Evolutionary conservation across 1,139 yeast genomes (phyloP), one percentile per base, ranked within the genome.

Genomic region (Saccharomyces hybrid): DNA sequence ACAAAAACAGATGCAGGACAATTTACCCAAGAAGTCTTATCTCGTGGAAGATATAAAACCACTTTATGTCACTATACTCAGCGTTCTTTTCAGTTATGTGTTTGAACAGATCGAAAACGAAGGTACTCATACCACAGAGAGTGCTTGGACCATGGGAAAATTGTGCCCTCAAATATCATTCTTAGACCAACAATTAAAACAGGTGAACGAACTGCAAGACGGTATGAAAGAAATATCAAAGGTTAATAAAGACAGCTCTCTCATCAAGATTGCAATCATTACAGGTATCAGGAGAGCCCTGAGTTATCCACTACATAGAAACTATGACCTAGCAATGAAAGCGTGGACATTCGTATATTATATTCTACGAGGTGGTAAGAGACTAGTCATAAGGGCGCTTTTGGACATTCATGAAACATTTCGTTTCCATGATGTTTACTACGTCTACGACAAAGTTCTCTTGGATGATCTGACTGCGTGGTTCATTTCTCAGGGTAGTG

Each of bases 71-170:
- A 76, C 87, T 0, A 69, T 91, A 0, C 67, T 88, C 0, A 81
- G 88, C 23, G 59, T 90, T 0, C 64, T 93, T 23, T 93, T 87
- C 70, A 83, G 88, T 0, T 86, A 82, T 62, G 79, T 81, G 55
- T 90, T 84, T 66, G 98, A 93, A 58, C 68, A 78, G 51, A 74
- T 97, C 44, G 87, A 86, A 53, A 86, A 83, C 29, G 80, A 78
- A 64, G 96, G 95, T 8, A 95, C 87, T 25, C 82, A 83, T 53
- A 88, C 83, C 23, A 83, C 86, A 7, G 99, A 93, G 70, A 86
- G 96, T 58, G 90, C 95, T 0, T 93, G 98, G 99, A 85, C 95
- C 0, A 78, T 93, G 13, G 98, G 98, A 1, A 89, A 86, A 63
- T 68, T 93, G 38, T 74, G 84, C 0, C 96, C 98, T 0, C 93